phyloP scores from a whole-genome alignment of 176 grass and related monocot genomes.

The Avena sativa region DNA sequence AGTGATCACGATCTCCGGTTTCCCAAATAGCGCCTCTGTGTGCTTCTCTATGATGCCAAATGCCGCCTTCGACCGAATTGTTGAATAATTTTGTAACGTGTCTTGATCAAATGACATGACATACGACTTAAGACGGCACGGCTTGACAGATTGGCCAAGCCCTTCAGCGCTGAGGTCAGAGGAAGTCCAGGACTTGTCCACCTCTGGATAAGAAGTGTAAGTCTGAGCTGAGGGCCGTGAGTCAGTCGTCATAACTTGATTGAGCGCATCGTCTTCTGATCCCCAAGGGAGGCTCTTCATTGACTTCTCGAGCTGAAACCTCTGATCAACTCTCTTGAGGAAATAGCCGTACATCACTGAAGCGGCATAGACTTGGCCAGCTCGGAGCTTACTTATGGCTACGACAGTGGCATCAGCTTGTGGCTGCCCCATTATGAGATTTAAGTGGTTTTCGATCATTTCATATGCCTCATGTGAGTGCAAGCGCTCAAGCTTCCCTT shows the following conservation, averaged over 20 bases:
- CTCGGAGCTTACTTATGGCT: conserved; percentile 93
- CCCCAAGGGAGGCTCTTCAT: conserved; percentile 91
- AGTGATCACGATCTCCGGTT: conserved; percentile 90
- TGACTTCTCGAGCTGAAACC: conserved; percentile 94
- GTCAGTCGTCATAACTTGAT: conserved; percentile 64
- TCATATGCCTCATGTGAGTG: conserved; percentile 87
- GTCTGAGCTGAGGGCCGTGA: conserved; percentile 47
- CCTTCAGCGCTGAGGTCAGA: conserved; percentile 45
- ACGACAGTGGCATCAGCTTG: conserved; percentile 66
- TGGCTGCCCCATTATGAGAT: conserved; percentile 87
- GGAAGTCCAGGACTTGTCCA: conserved; percentile 55
- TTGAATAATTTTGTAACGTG: conserved; percentile 74
- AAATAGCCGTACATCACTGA: conserved; percentile 99
- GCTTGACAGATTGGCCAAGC: conserved; percentile 63
- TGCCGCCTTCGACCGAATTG: conserved; percentile 91
- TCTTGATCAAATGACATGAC: conserved; percentile 94
- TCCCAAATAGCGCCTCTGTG: conserved; percentile 89
- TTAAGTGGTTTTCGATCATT: conserved; percentile 95
- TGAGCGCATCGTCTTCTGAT: conserved; percentile 49
- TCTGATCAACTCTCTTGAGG: conserved; percentile 91
- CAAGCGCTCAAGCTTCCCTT: conserved; percentile 69
- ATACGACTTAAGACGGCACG: conserved; percentile 81
- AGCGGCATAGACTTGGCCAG: conserved; percentile 93
- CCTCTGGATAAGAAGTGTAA: conserved; percentile 58
- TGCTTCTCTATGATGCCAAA: conserved; percentile 98